Percentiles rank a stretch among this genome's conserved stretches.
Evolutionary conservation across 1,284 basidiomycete species (phyloP).

Genomic region (Kwoniella shivajii): DNA sequence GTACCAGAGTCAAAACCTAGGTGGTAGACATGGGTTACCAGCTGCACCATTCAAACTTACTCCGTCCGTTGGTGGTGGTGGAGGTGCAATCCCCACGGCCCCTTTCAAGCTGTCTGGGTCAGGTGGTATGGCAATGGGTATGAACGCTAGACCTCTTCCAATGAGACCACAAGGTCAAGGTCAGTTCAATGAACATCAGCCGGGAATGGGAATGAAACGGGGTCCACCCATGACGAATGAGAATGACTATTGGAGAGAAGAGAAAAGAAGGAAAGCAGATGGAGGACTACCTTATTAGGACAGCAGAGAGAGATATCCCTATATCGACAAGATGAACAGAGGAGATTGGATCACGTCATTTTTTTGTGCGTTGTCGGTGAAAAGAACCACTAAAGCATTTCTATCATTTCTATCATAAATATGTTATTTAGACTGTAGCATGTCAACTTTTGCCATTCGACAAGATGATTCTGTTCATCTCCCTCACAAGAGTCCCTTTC

Average conservation of each 20-base stretch:
- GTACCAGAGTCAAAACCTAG: not conserved
- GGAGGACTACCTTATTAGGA: conserved; percentile 8
- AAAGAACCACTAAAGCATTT: no score
- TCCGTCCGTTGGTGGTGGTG: not conserved
- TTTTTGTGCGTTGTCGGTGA: no score
- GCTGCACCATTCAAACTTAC: conserved; percentile 8
- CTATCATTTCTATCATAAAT: no score
- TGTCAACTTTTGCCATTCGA: no score
- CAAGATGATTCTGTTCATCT: no score
- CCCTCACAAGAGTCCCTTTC: no score
- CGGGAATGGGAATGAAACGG: not conserved
- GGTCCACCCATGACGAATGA: not conserved
- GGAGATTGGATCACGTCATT: no score
- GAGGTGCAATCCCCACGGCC: not conserved
- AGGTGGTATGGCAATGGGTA: not conserved
- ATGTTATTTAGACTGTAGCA: no score
- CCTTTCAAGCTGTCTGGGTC: conserved; percentile 2
- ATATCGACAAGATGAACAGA: no score
- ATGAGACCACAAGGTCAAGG: not conserved
- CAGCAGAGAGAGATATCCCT: no score
- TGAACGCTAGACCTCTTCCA: not conserved
- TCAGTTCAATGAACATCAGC: not conserved
- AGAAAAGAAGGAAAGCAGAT: conserved; percentile 10
- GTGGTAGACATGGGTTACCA: conserved; percentile 1
- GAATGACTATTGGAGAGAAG: conserved; percentile 7